Evolutionary conservation across 257 asterid species (phyloP).

Genomic region (Pogostemon cablin): DNA sequence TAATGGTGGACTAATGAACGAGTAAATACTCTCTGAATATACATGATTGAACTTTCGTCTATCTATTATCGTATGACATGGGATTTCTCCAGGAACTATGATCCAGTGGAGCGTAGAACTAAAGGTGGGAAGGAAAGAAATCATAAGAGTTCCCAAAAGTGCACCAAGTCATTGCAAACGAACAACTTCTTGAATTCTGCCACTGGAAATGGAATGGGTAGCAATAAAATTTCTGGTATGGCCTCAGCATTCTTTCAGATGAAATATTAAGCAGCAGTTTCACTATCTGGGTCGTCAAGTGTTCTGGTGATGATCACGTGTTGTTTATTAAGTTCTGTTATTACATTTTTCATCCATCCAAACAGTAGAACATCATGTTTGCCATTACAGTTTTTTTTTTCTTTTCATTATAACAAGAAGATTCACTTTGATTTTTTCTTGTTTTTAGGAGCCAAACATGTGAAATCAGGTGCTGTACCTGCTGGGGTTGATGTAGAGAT

Average conservation of each 20-base stretch:
- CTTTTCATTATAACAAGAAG: background rate
- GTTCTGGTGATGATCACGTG: no score
- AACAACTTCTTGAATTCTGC: slow-evolving; percentile 52
- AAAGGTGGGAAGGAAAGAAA: slow-evolving; percentile 75
- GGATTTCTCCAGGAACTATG: slow-evolving; percentile 57
- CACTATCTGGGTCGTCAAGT: no score
- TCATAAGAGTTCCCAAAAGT: slow-evolving; percentile 58
- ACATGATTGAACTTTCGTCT: background rate
- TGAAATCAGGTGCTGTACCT: slow-evolving; percentile 39
- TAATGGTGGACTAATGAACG: slow-evolving; percentile 81
- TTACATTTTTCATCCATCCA: no score
- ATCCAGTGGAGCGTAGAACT: slow-evolving; percentile 82
- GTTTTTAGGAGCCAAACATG: slow-evolving; percentile 56
- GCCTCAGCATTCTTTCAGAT: background rate
- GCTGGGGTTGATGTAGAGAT: slow-evolving; percentile 44
- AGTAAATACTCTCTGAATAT: slow-evolving; percentile 43
- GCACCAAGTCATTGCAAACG: slow-evolving; percentile 67
- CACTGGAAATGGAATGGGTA: slow-evolving; percentile 42
- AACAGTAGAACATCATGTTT: background rate
- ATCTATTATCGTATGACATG: slow-evolving; percentile 9
- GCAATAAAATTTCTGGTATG: slow-evolving; percentile 49
- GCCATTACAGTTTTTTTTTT: background rate
- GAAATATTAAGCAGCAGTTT: no score
- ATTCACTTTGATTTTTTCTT: slow-evolving; percentile 16
- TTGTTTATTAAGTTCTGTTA: no score